phyloP scores from a whole-genome alignment of 805 yeast genomes.

The Saccharomycopsis javanensis region DNA sequence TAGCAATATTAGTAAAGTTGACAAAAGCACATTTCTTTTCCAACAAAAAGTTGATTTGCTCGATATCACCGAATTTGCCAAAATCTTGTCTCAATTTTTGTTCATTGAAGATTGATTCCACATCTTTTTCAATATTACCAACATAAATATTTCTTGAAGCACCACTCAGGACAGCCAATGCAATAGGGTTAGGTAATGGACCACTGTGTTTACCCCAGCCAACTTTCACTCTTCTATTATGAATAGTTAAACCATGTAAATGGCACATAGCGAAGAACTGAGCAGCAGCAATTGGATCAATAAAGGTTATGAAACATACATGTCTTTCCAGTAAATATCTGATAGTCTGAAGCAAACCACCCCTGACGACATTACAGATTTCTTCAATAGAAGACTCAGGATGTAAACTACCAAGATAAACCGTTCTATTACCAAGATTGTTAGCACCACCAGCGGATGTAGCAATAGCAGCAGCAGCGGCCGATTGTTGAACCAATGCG shows the following conservation, averaged over 20 bases:
- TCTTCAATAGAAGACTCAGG: slow-evolving; percentile 85
- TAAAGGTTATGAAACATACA: slow-evolving; percentile 89
- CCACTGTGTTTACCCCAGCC: slow-evolving; percentile 99
- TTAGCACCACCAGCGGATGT: slow-evolving; percentile 89
- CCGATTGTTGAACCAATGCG: slow-evolving; percentile 83
- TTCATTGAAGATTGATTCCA: slow-evolving; percentile 35
- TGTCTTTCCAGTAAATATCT: slow-evolving; percentile 76
- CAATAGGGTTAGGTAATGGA: slow-evolving; percentile 75
- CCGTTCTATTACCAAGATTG: slow-evolving; percentile 88
- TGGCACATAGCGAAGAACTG: slow-evolving; percentile 94
- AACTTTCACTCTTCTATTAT: slow-evolving; percentile 75
- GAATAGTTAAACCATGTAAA: slow-evolving; percentile 79
- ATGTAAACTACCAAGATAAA: slow-evolving; percentile 83
- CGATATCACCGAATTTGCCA: slow-evolving; percentile 82
- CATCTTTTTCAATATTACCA: slow-evolving; percentile 53
- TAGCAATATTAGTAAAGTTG: slow-evolving; percentile 82
- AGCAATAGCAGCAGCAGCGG: slow-evolving; percentile 97
- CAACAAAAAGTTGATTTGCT: slow-evolving; percentile 80
- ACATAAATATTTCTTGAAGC: slow-evolving; percentile 90
- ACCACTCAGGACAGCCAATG: slow-evolving; percentile 85
- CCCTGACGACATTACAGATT: slow-evolving; percentile 91
- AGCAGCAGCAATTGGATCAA: slow-evolving; percentile 96
- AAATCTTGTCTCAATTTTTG: slow-evolving; percentile 62
- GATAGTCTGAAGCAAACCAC: slow-evolving; percentile 82
- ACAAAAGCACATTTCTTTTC: slow-evolving; percentile 86